A percentile compares a stretch with the other conserved stretches of the same genome.
These are phyloP conservation scores for Sphaerulina vaccinii DNA, from an alignment of 2,329 filamentous ascomycete species.

Conservation along the genomic window DNA sequence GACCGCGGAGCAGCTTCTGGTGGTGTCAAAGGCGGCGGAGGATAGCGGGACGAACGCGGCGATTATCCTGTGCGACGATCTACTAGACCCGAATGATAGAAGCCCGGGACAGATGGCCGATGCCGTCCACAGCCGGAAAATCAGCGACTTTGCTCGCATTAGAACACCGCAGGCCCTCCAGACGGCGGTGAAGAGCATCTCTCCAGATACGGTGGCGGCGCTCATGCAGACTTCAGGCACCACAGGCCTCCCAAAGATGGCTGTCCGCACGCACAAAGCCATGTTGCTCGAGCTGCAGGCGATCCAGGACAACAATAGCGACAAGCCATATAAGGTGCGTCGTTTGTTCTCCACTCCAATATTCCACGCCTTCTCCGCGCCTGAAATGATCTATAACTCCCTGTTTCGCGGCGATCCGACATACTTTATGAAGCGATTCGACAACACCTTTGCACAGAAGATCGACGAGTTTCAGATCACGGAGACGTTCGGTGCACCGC, in stretches of 20 bases:
- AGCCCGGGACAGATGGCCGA: background rate
- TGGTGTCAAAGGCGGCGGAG: constrained; percentile 7
- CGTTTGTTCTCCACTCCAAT: constrained; percentile 52
- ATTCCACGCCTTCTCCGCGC: constrained; percentile 53
- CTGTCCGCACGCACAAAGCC: constrained; percentile 43
- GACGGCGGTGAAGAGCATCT: constrained; percentile 14
- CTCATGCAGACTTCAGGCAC: constrained; percentile 41
- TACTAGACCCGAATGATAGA: constrained; percentile 17
- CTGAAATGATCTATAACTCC: constrained; percentile 49
- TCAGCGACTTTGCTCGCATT: too few relatives aligned
- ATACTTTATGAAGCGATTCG: constrained; percentile 52
- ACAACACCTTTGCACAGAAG: constrained; percentile 46
- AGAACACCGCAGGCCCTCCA: too few relatives aligned
- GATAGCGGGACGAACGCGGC: constrained; percentile 29
- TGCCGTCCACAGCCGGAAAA: too few relatives aligned
- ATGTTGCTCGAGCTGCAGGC: constrained; percentile 44
- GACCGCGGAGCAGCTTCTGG: constrained; percentile 38
- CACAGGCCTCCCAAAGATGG: constrained; percentile 43
- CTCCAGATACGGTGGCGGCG: constrained; percentile 43
- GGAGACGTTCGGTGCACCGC: constrained; percentile 50
- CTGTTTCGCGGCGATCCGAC: constrained; percentile 47
- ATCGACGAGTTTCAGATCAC: constrained; percentile 40
- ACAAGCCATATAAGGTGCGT: constrained; percentile 38
- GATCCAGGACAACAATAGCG: constrained; percentile 32
- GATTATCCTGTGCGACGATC: constrained; percentile 32